phyloP scores from a whole-genome alignment of 768 basidiomycete species.

The Boletellus sp. region DNA sequence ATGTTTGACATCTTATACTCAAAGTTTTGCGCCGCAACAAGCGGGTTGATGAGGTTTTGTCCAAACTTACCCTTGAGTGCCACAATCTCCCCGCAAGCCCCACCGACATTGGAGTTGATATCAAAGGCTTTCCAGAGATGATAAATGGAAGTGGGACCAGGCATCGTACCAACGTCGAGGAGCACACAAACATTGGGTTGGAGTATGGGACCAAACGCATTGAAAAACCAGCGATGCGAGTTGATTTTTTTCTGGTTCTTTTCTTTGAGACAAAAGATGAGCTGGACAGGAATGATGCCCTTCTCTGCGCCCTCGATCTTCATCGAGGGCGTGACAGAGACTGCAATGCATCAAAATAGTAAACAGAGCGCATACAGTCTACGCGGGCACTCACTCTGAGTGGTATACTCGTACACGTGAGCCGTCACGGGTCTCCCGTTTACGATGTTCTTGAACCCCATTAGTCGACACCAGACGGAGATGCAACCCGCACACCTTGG shows the following conservation, averaged over 20 bases:
- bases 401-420: conserved; percentile 93
- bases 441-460: conserved; percentile 54
- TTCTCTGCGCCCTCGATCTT: conserved; percentile 78
- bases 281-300: conserved; percentile 83
- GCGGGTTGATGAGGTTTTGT: conserved; percentile 74
- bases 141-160: conserved; percentile 85
- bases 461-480: conserved; percentile 1
- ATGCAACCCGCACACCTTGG: conserved; percentile 51
- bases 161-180: conserved; percentile 83
- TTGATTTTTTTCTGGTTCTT: conserved; percentile 97
- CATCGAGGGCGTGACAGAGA: conserved; percentile 76
- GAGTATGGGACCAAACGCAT: conserved; percentile 78
- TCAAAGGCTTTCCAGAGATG: conserved; percentile 95
- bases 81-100: conserved; percentile 96
- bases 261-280: conserved; percentile 91
- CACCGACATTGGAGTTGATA: conserved; percentile 85
- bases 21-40: conserved; percentile 90
- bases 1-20: conserved; percentile 96
- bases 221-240: conserved; percentile 94
- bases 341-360: conserved; percentile 37
- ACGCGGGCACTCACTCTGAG: conserved; percentile 56
- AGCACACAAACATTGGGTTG: conserved; percentile 90
- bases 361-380: not conserved
- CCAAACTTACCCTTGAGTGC: conserved; percentile 86
- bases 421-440: conserved; percentile 81